Percentiles rank a stretch among this genome's conserved stretches.
phyloP scores from a whole-genome alignment of 2,329 filamentous ascomycete species.

The Fusarium brachygibbosum region DNA sequence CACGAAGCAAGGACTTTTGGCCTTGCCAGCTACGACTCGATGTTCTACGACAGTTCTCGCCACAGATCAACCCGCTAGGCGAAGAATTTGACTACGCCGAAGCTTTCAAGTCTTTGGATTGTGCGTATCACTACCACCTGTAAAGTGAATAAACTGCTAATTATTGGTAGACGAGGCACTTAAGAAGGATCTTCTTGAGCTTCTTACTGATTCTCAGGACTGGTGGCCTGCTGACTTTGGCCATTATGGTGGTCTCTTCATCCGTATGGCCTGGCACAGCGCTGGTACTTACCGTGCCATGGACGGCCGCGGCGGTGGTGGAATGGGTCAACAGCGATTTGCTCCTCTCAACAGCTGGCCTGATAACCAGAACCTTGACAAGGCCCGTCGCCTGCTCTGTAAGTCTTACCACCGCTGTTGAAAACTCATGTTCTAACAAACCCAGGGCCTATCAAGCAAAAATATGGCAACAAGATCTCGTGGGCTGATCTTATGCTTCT shows the following conservation, averaged over 20 bases:
- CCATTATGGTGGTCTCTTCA: slow-evolving; percentile 84
- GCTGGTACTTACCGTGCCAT: slow-evolving; percentile 82
- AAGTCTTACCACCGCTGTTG: not conserved
- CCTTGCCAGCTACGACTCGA: slow-evolving; percentile 75
- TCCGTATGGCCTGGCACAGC: slow-evolving; percentile 86
- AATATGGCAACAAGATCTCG: slow-evolving; percentile 86
- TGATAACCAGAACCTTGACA: slow-evolving; percentile 83
- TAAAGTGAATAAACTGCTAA: slow-evolving; percentile 43
- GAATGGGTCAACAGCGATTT: slow-evolving; percentile 82
- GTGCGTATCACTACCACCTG: slow-evolving; percentile 56
- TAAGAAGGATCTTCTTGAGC: slow-evolving; percentile 78
- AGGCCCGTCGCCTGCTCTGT: slow-evolving; percentile 82
- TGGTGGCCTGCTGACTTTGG: slow-evolving; percentile 88
- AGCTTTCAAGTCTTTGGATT: slow-evolving; percentile 75
- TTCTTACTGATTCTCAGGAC: slow-evolving; percentile 84
- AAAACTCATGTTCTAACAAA: not conserved
- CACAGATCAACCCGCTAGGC: slow-evolving; percentile 72
- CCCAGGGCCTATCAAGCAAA: slow-evolving; percentile 79
- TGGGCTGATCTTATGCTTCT: slow-evolving; percentile 82
- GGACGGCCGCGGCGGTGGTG: slow-evolving; percentile 81
- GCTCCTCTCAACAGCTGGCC: slow-evolving; percentile 86
- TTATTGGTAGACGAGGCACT: slow-evolving; percentile 61
- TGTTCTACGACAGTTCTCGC: slow-evolving; percentile 79
- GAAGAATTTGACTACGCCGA: slow-evolving; percentile 78
- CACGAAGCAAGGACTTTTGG: slow-evolving; percentile 80